Evolutionary conservation across 306 rosid species (phyloP).

Genomic region (Fragaria nilgerrensis): DNA sequence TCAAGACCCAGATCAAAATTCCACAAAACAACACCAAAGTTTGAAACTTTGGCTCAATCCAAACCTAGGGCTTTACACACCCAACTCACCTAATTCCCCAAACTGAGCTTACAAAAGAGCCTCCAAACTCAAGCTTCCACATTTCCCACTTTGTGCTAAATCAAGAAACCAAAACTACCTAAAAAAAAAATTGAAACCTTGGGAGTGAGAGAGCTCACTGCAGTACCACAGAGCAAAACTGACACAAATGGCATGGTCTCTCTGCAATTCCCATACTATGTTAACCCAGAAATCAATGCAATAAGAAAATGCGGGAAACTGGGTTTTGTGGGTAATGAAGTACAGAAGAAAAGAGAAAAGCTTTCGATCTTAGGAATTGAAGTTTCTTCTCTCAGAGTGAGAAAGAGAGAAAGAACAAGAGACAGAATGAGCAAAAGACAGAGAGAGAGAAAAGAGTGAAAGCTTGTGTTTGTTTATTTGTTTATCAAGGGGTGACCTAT

Average conservation of each 20-base stretch:
- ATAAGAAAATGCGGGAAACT: slow-evolving; percentile 40
- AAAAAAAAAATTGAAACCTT: slow-evolving; percentile 28
- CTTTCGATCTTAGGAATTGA: slow-evolving; percentile 33
- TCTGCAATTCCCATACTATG: slow-evolving; percentile 27
- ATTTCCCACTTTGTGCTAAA: slow-evolving; percentile 46
- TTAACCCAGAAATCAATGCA: slow-evolving; percentile 25
- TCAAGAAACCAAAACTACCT: slow-evolving; percentile 21
- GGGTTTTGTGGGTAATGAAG: slow-evolving; percentile 9
- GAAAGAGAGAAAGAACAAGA: background rate
- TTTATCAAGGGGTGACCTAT: slow-evolving; percentile 24
- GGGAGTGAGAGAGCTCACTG: slow-evolving; percentile 22
- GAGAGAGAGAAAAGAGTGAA: slow-evolving; percentile 8
- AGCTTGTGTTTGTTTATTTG: slow-evolving; percentile 25
- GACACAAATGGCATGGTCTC: slow-evolving; percentile 31
- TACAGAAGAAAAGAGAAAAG: background rate
- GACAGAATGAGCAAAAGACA: slow-evolving; percentile 17
- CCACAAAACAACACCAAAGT: slow-evolving; percentile 5
- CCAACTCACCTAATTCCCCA: slow-evolving; percentile 4
- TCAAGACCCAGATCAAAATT: slow-evolving; percentile 24
- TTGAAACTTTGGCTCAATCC: slow-evolving; percentile 38
- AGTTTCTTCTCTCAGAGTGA: background rate
- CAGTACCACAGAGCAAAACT: slow-evolving; percentile 41
- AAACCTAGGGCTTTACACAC: slow-evolving; percentile 48
- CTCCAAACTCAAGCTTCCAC: slow-evolving; percentile 52
- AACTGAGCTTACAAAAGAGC: slow-evolving; percentile 28